Conservation (phyloP, 2,329 filamentous ascomycete species). For the Talaromyces amestolkiae region DNA sequence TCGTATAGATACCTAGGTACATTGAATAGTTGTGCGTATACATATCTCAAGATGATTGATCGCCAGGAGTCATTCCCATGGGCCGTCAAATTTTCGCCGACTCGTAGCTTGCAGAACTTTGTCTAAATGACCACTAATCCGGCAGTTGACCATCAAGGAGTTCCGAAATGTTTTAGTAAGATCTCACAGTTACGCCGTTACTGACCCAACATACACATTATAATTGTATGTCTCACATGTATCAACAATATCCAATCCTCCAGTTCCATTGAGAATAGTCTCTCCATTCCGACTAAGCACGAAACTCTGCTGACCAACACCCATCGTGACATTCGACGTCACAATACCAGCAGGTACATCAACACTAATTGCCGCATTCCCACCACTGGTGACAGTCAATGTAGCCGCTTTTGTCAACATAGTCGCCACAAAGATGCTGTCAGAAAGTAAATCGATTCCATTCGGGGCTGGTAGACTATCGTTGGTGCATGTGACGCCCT, state of each 20-base stretch:
- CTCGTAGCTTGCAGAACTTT: not conserved
- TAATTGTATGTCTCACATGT: conserved; percentile 33
- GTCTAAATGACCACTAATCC: not conserved
- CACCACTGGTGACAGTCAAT: conserved; percentile 31
- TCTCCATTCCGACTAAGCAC: conserved; percentile 26
- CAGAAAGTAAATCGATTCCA: conserved; percentile 27
- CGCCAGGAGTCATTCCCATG: too few relatives aligned
- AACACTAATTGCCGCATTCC: conserved; percentile 24
- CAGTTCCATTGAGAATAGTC: conserved; percentile 17
- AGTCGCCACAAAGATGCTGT: conserved; percentile 34
- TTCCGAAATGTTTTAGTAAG: not conserved
- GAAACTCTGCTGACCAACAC: conserved; percentile 31
- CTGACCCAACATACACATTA: conserved; percentile 34
- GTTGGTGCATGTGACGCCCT: conserved; percentile 26
- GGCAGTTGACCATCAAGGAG: not conserved
- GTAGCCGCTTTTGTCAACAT: conserved; percentile 30
- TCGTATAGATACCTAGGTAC: too few relatives aligned
- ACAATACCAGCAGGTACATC: conserved; percentile 33
- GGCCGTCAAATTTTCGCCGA: too few relatives aligned
- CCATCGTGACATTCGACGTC: conserved; percentile 34
- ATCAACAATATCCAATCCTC: conserved; percentile 26
- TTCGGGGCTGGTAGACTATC: conserved; percentile 29
- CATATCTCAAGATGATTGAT: too few relatives aligned
- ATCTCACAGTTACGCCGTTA: not conserved
- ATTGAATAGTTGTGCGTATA: too few relatives aligned